These are phyloP conservation scores for Sphaerulina musiva DNA, from an alignment of 2,329 filamentous ascomycete genomes.

Conservation along the genomic window DNA sequence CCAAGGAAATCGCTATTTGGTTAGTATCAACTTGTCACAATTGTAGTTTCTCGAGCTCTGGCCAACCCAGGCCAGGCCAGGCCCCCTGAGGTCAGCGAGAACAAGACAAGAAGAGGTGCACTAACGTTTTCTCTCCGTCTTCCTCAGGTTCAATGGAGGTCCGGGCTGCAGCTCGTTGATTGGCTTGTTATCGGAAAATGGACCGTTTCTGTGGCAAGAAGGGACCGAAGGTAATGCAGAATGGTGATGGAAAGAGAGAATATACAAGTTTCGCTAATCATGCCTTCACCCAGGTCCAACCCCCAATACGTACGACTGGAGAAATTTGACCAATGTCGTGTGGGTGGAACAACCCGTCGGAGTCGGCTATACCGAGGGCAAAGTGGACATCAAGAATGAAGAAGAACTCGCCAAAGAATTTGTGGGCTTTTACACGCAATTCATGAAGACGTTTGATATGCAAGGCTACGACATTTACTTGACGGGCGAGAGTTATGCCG, in stretches of 20 bases:
- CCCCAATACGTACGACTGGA: slow-evolving; percentile 41
- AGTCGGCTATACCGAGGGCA: slow-evolving; percentile 41
- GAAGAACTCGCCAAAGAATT: slow-evolving; percentile 40
- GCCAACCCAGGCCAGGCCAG: no score
- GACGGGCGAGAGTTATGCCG: slow-evolving; percentile 21
- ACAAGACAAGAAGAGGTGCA: no score
- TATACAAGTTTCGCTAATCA: neutral
- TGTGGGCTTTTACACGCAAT: slow-evolving; percentile 44
- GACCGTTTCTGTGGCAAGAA: slow-evolving; percentile 35
- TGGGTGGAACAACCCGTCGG: slow-evolving; percentile 54
- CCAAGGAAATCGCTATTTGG: slow-evolving; percentile 42
- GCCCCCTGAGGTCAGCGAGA: neutral
- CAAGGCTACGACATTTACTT: slow-evolving; percentile 43
- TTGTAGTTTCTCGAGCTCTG: neutral
- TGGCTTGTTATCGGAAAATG: slow-evolving; percentile 17
- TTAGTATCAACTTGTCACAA: neutral
- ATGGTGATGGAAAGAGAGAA: neutral
- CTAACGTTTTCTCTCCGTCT: neutral
- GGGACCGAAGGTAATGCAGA: neutral
- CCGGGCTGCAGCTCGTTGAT: slow-evolving; percentile 20
- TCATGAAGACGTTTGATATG: slow-evolving; percentile 45
- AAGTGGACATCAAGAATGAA: slow-evolving; percentile 31
- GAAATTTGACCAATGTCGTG: slow-evolving; percentile 67
- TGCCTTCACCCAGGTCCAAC: slow-evolving; percentile 31
- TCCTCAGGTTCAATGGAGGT: slow-evolving; percentile 39